These are phyloP conservation scores for Rhodotorula babjevae DNA, from an alignment of 768 basidiomycete species.

Conservation along the genomic window DNA sequence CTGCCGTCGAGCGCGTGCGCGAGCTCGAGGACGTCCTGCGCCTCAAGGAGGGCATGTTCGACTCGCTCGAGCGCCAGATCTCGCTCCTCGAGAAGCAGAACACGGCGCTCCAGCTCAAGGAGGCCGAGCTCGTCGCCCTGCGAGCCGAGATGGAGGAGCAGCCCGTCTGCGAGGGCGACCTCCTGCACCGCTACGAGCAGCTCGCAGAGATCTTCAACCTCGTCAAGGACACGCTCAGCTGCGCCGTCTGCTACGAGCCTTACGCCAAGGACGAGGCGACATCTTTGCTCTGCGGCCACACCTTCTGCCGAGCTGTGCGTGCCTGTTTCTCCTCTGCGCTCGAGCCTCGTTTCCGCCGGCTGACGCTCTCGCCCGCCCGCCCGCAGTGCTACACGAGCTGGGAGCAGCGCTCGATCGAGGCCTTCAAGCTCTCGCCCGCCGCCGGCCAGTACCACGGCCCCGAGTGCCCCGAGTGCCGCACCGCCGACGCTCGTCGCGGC, in stretches of 20 bases:
- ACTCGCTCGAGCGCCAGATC: slow-evolving; percentile 10
- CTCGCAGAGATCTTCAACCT: slow-evolving; percentile 4
- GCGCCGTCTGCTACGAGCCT: slow-evolving; percentile 30
- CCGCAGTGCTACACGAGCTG: slow-evolving; percentile 13
- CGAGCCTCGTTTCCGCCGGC: too few species aligned
- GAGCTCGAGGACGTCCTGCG: slow-evolving; percentile 19
- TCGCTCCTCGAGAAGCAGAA: slow-evolving; percentile 7
- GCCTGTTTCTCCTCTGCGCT: too few species aligned
- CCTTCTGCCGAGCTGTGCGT: slow-evolving; percentile 17
- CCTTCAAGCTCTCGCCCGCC: slow-evolving; percentile 5
- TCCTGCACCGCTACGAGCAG: slow-evolving; percentile 7
- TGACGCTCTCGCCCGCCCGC: too few species aligned
- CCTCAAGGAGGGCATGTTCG: slow-evolving; percentile 14
- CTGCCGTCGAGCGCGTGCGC: slow-evolving; percentile 12
- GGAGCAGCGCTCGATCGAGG: slow-evolving; percentile 15
- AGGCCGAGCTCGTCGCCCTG: slow-evolving; percentile 17
- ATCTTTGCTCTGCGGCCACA: slow-evolving; percentile 20
- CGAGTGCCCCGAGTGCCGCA: slow-evolving; percentile 30
- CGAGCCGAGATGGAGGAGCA: slow-evolving; percentile 6
- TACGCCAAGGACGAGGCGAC: not conserved
- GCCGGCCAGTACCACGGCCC: slow-evolving; percentile 13
- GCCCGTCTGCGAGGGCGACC: slow-evolving; percentile 12
- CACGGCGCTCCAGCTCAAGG: slow-evolving; percentile 5
- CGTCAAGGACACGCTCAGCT: slow-evolving; percentile 17
- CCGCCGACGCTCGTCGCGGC: slow-evolving; percentile 8